Evolutionary conservation across 2,329 filamentous ascomycete species (phyloP).

Genomic region (Colletotrichum plurivorum): DNA sequence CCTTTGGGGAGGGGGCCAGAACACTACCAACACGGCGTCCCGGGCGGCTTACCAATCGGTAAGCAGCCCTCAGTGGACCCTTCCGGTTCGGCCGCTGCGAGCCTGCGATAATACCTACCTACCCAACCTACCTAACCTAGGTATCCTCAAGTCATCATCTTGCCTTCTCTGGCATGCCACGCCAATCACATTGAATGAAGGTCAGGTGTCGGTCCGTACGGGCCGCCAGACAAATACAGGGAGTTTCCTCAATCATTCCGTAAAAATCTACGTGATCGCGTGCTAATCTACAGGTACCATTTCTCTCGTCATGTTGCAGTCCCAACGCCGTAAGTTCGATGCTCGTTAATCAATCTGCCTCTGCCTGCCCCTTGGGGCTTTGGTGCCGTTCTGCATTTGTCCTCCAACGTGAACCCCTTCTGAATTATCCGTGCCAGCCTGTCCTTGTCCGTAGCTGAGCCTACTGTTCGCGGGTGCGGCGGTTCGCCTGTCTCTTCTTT

Average conservation of each 20-base stretch:
- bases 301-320: conserved; percentile 6
- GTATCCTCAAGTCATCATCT: too few species aligned
- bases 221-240: too few species aligned
- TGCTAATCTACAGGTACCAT: conserved; percentile 28
- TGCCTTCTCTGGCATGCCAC: too few species aligned
- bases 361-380: neutral
- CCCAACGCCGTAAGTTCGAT: conserved; percentile 30
- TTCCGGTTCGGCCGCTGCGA: neutral
- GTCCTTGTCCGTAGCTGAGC: neutral
- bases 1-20: neutral
- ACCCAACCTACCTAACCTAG: neutral
- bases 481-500: conserved; percentile 53
- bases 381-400: neutral
- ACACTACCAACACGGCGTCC: neutral
- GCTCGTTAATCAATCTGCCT: conserved; percentile 15
- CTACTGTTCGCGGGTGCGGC: conserved; percentile 44
- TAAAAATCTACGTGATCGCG: conserved; percentile 36
- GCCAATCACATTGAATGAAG: too few species aligned
- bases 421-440: neutral
- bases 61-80: neutral
- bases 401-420: neutral
- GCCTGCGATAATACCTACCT: neutral
- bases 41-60: neutral
- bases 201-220: too few species aligned
- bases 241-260: neutral